Percentiles rank a stretch among this genome's conserved stretches.
These are phyloP conservation scores for Styphnolobium japonicum DNA, from an alignment of 306 rosid species.

Conservation along the genomic window DNA sequence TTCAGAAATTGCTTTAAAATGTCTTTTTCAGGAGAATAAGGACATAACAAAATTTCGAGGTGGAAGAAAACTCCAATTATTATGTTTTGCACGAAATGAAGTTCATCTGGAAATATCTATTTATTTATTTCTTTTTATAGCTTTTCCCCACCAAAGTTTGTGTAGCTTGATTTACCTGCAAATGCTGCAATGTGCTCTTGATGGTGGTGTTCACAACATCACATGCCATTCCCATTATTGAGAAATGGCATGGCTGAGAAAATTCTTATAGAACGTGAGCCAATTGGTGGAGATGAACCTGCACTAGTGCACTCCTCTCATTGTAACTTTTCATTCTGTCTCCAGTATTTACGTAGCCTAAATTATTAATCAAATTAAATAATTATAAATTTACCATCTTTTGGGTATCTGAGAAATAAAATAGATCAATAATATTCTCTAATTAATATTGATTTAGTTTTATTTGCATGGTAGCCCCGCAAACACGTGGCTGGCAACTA, in stretches of 20 bases:
- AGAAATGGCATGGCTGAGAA: constrained; percentile 38
- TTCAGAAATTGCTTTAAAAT: not conserved
- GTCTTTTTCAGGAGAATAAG: constrained; percentile 9
- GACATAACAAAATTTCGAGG: constrained; percentile 8
- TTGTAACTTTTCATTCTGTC: constrained; percentile 22
- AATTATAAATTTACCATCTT: not conserved
- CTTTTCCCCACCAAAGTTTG: not conserved
- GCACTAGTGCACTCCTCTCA: constrained; percentile 17
- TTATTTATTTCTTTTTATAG: not conserved
- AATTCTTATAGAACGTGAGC: not conserved
- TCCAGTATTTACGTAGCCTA: constrained; percentile 2
- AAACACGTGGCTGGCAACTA: constrained; percentile 17
- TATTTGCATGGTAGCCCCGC: constrained; percentile 14
- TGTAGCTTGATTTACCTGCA: not conserved
- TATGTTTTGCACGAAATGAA: constrained; percentile 24
- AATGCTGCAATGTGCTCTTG: constrained; percentile 40
- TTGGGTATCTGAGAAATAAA: not conserved
- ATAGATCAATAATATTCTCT: not conserved
- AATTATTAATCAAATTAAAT: not conserved
- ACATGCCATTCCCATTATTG: constrained; percentile 47
- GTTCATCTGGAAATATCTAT: not conserved
- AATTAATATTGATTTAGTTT: not conserved
- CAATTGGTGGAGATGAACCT: constrained; percentile 9
- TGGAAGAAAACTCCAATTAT: constrained; percentile 20
- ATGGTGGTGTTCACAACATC: constrained; percentile 27